Evolutionary conservation across 768 basidiomycete genomes (phyloP).

Genomic region (Crepidotus variabilis): DNA sequence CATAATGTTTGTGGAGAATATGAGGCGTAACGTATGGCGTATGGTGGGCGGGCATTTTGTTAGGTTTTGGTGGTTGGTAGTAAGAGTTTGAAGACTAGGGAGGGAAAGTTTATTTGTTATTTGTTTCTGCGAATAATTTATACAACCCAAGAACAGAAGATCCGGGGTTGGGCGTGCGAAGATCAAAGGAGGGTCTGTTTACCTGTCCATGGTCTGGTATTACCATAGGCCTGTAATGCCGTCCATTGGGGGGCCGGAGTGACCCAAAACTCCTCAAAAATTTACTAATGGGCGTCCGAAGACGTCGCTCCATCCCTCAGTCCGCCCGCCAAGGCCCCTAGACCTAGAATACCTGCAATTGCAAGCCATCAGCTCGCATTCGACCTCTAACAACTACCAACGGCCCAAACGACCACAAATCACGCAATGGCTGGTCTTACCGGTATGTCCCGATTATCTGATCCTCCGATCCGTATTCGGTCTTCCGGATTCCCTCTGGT

Average conservation of each 20-base stretch:
- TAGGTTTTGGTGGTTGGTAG: conserved; percentile 10
- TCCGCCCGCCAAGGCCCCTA: conserved; percentile 26
- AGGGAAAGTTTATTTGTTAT: neutral
- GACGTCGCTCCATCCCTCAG: conserved; percentile 30
- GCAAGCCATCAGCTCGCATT: neutral
- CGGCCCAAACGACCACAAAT: neutral
- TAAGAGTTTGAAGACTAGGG: conserved; percentile 9
- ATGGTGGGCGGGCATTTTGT: conserved; percentile 43
- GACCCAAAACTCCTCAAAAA: neutral
- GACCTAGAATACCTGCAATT: neutral
- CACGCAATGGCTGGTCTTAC: conserved; percentile 1
- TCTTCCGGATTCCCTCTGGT: neutral
- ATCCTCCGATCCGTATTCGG: conserved; percentile 5
- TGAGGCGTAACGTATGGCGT: conserved; percentile 88
- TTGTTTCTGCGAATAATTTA: conserved; percentile 8
- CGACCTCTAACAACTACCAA: neutral
- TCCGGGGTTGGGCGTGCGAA: conserved; percentile 17
- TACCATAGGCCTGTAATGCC: neutral
- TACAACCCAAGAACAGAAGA: conserved; percentile 10
- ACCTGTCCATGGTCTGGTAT: neutral
- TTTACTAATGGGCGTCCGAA: conserved; percentile 27
- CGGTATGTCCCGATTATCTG: conserved; percentile 1
- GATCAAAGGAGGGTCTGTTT: neutral
- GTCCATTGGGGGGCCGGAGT: neutral
- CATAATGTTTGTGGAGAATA: conserved; percentile 85